These are phyloP conservation scores for Colletotrichum caudatum DNA, from an alignment of 2,329 filamentous ascomycete species.

Conservation along the genomic window DNA sequence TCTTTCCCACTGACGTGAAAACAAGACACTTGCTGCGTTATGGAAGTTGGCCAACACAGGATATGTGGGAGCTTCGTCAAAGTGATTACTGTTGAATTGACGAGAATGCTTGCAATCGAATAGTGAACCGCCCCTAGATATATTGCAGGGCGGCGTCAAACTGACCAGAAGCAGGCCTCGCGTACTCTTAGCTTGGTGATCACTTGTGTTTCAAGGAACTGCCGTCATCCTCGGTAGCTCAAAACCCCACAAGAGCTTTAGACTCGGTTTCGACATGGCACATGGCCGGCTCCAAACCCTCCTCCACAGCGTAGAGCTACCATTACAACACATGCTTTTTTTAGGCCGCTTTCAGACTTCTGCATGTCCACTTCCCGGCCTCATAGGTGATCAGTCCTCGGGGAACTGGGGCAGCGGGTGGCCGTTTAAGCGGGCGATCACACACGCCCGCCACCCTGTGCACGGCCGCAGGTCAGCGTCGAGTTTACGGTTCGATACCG, in stretches of 20 bases:
- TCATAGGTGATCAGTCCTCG: not conserved
- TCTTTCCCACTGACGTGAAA: not conserved
- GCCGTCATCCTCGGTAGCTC: not conserved
- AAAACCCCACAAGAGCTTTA: not conserved
- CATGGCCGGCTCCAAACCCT: too few relatives aligned
- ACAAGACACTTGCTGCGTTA: too few relatives aligned
- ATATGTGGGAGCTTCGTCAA: accelerated
- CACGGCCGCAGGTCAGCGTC: not conserved
- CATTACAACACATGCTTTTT: too few relatives aligned
- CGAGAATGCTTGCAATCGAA: too few relatives aligned
- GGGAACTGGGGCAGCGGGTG: not conserved
- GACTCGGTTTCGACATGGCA: not conserved
- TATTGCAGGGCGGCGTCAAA: too few relatives aligned
- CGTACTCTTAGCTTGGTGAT: accelerated
- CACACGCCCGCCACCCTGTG: not conserved
- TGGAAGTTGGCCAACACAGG: accelerated
- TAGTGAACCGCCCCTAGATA: too few relatives aligned
- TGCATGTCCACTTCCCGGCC: not conserved
- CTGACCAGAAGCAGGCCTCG: not conserved
- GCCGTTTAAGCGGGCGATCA: not conserved
- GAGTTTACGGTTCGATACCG: not conserved
- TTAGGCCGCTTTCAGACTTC: not conserved
- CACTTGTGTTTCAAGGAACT: not conserved
- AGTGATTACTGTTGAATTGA: accelerated
- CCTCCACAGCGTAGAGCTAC: not conserved